phyloP scores from a whole-genome alignment of 2,329 filamentous ascomycete species.

The Claviceps digitariae region DNA sequence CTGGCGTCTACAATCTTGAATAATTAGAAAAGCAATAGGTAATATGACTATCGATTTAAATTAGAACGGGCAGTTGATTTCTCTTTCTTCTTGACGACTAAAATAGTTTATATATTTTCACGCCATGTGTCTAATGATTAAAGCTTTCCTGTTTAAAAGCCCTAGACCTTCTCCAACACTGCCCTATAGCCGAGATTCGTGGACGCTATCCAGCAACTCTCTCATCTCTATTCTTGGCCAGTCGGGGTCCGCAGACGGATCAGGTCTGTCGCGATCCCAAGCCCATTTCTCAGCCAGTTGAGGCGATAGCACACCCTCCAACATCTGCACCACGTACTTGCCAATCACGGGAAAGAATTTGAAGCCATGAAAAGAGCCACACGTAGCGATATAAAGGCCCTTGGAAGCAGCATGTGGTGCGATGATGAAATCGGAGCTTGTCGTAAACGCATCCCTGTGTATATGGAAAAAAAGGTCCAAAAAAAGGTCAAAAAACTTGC shows the following conservation, averaged over 20 bases:
- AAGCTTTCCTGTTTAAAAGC: too few species aligned
- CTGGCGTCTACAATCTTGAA: too few species aligned
- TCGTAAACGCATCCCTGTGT: constrained; percentile 50
- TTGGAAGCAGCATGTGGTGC: constrained; percentile 36
- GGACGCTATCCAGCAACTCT: constrained; percentile 26
- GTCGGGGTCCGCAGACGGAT: constrained; percentile 36
- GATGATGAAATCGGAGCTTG: constrained; percentile 48
- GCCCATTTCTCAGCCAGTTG: constrained; percentile 36
- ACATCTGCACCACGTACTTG: constrained; percentile 46
- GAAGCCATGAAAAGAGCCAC: constrained; percentile 54
- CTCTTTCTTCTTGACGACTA: too few species aligned
- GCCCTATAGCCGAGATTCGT: constrained; percentile 15
- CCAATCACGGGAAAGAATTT: constrained; percentile 55
- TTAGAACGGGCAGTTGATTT: too few species aligned
- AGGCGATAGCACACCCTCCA: constrained; percentile 28
- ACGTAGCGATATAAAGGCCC: constrained; percentile 48
- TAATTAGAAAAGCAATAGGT: too few species aligned
- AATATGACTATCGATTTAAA: too few species aligned
- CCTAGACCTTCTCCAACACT: too few species aligned
- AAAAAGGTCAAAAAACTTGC: background rate
- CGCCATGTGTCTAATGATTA: too few species aligned
- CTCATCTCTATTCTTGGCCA: constrained; percentile 45
- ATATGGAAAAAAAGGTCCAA: background rate
- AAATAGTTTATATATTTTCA: too few species aligned
- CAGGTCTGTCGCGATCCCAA: constrained; percentile 46